Percentiles rank a stretch among this genome's conserved stretches.
These are phyloP conservation scores for Rhizopogon salebrosus DNA, from an alignment of 768 basidiomycete species.

Conservation along the genomic window DNA sequence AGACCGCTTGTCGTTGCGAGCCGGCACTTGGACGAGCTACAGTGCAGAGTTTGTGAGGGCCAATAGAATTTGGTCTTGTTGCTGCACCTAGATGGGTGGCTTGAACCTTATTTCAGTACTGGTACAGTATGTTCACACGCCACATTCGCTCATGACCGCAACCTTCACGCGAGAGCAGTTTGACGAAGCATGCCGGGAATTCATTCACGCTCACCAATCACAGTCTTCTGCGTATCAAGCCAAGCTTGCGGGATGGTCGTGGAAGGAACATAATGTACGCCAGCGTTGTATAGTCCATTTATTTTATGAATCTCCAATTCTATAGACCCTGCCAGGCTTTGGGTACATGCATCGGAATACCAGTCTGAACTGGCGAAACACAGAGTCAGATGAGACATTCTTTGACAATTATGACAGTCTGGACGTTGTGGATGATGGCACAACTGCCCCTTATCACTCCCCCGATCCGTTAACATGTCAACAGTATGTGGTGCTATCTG, in stretches of 20 bases:
- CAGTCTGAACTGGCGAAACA: conserved; percentile 14
- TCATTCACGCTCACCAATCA: conserved; percentile 31
- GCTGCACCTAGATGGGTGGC: conserved; percentile 36
- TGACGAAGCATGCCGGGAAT: conserved; percentile 50
- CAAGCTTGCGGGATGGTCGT: conserved; percentile 43
- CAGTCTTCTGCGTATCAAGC: conserved; percentile 2
- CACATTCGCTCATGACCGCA: conserved; percentile 18
- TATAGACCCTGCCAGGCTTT: conserved; percentile 31
- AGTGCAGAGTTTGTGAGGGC: conserved; percentile 30
- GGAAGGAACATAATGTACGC: conserved; percentile 58
- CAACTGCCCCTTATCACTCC: conserved; percentile 22
- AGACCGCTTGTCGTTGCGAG: conserved; percentile 37
- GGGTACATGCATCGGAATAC: conserved; percentile 44
- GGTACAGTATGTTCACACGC: conserved; percentile 38
- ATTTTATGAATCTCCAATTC: conserved; percentile 6
- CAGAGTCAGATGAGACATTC: neutral
- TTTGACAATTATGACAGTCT: conserved; percentile 9
- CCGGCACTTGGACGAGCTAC: conserved; percentile 46
- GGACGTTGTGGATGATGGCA: conserved; percentile 33
- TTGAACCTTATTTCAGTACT: conserved; percentile 54
- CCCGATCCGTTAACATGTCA: conserved; percentile 38
- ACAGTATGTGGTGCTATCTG: conserved; percentile 72
- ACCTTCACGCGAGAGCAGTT: conserved; percentile 52
- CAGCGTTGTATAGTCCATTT: conserved; percentile 3
- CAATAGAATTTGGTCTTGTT: conserved; percentile 16